A percentile compares a stretch with the other conserved stretches of the same genome.
phyloP scores from a whole-genome alignment of 2,329 filamentous ascomycete species.

The Neoarthrinium moseri region DNA sequence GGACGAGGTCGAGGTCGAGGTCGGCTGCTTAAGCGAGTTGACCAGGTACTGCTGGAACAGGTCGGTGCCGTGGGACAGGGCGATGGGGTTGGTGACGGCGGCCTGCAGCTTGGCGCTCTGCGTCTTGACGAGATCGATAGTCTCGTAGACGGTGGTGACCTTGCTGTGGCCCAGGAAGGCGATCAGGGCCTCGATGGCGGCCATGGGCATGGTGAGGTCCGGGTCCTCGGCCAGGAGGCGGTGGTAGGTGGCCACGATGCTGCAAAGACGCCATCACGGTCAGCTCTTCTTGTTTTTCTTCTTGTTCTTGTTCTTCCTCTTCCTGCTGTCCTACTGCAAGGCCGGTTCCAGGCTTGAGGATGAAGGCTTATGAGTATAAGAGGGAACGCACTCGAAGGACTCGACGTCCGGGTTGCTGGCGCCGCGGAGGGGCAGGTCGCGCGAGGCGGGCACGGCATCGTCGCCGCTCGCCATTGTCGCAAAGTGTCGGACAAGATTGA shows the following conservation, averaged over 20 bases:
- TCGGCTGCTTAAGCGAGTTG: constrained; percentile 62
- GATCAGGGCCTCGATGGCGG: constrained; percentile 89
- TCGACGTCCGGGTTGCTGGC: constrained; percentile 10
- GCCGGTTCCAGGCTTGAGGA: neutral
- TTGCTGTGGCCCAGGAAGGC: constrained; percentile 77
- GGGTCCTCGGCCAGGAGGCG: constrained; percentile 63
- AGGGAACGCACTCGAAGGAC: constrained; percentile 11
- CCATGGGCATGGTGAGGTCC: constrained; percentile 92
- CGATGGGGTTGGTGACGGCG: constrained; percentile 83
- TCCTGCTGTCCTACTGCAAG: neutral
- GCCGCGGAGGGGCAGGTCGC: constrained; percentile 10
- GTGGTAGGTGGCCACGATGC: constrained; percentile 56
- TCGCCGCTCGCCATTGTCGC: constrained; percentile 6
- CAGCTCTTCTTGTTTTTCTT: too few species aligned
- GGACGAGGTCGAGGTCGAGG: constrained; percentile 22
- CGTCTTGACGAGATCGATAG: constrained; percentile 77
- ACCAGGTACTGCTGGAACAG: constrained; percentile 94
- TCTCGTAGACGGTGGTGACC: constrained; percentile 89
- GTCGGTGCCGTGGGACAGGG: constrained; percentile 89
- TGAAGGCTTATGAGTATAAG: neutral
- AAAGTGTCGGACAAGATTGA: neutral
- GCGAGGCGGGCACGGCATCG: neutral
- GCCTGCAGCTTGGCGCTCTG: constrained; percentile 77
- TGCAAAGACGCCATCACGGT: constrained; percentile 20
- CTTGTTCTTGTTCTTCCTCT: too few species aligned